Conservation (phyloP, 2,329 filamentous ascomycete species). For the Fusarium floridanum region DNA sequence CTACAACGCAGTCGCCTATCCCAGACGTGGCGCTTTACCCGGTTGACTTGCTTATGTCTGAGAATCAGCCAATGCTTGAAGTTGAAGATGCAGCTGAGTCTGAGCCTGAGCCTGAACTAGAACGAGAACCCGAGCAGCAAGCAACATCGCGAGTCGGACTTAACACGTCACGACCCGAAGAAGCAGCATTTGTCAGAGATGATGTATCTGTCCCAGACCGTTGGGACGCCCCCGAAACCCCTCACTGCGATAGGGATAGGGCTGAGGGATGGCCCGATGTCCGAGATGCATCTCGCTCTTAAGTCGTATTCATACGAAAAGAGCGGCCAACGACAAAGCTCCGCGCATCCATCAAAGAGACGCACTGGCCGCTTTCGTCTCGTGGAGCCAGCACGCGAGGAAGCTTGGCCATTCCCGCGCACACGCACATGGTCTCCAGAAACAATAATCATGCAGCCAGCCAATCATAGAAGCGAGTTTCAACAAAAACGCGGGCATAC, state of each 20-base stretch:
- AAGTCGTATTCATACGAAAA: background rate
- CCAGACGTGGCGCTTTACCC: background rate
- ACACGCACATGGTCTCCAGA: background rate
- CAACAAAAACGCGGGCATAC: background rate
- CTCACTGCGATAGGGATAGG: slow-evolving; percentile 6
- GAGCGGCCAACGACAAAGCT: background rate
- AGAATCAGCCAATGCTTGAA: background rate
- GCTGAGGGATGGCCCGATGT: background rate
- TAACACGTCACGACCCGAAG: background rate
- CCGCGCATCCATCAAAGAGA: background rate
- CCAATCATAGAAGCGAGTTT: slow-evolving; percentile 22
- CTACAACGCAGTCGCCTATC: background rate
- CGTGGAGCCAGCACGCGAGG: background rate
- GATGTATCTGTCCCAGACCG: background rate
- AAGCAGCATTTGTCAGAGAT: background rate
- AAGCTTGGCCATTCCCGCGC: background rate
- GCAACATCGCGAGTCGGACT: background rate
- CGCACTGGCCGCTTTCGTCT: background rate
- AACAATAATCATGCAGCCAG: background rate
- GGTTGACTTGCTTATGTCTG: background rate
- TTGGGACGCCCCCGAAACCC: background rate
- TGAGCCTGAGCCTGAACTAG: background rate
- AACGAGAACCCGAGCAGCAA: background rate
- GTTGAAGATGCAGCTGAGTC: background rate
- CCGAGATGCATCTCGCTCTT: slow-evolving; percentile 6